Percentiles rank a stretch among this genome's conserved stretches.
Conservation (phyloP, 352 stramenopile species). For the Phytophthora pistaciae region DNA sequence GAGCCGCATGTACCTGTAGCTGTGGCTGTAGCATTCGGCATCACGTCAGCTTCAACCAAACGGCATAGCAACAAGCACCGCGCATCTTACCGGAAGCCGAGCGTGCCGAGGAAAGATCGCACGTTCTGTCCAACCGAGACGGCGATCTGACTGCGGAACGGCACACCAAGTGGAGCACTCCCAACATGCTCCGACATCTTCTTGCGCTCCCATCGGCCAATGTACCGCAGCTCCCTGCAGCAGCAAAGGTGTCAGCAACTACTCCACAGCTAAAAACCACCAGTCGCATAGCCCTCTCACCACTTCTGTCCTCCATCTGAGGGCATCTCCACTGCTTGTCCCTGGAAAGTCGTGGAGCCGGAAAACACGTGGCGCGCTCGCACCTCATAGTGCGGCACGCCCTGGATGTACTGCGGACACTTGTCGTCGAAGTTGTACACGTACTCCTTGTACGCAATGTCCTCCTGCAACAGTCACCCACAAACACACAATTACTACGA, state of each 20-base stretch:
- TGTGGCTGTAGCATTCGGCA: slow-evolving; percentile 56
- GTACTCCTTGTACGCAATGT: slow-evolving; percentile 91
- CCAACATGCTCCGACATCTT: slow-evolving; percentile 86
- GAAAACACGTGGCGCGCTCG: slow-evolving; percentile 86
- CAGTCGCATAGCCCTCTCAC: slow-evolving; percentile 32
- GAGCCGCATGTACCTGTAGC: slow-evolving; percentile 86
- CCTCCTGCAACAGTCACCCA: slow-evolving; percentile 49
- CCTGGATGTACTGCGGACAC: slow-evolving; percentile 88
- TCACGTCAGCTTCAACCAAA: slow-evolving; percentile 4
- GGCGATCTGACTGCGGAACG: slow-evolving; percentile 85
- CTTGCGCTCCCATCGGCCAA: slow-evolving; percentile 87
- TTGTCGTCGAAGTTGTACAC: slow-evolving; percentile 92
- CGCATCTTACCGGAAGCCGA: slow-evolving; percentile 75
- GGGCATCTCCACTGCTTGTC: slow-evolving; percentile 79
- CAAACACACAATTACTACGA: background rate
- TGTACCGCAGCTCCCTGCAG: slow-evolving; percentile 81
- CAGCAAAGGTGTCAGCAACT: background rate
- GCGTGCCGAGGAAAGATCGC: slow-evolving; percentile 71
- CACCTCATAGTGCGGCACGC: slow-evolving; percentile 86
- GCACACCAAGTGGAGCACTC: slow-evolving; percentile 66
- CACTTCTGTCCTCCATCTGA: slow-evolving; percentile 85
- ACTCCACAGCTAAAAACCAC: background rate
- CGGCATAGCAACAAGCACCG: background rate
- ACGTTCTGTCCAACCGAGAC: slow-evolving; percentile 88
- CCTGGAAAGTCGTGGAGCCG: slow-evolving; percentile 82